Base-by-base conservation (phyloP, 768 basidiomycete genomes). In the Phlebiopsis gigantea region DNA sequence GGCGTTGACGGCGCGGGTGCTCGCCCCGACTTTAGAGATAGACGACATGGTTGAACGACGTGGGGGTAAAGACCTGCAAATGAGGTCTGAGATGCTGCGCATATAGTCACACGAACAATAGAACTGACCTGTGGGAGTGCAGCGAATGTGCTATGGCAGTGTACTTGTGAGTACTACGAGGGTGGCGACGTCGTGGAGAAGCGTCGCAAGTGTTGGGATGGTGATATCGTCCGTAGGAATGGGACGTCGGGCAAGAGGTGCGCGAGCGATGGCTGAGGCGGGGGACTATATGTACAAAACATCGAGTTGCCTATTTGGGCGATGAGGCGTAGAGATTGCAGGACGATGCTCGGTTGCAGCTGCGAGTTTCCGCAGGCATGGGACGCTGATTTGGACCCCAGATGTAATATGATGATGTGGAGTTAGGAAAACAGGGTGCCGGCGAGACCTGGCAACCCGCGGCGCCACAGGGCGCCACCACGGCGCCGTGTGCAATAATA, bases 301-400 rank as follows among this genome's bases (percentile, higher is more conserved):
- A 22, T 17, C 8, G 19, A 34, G 41, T 45, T 49, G 19, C 49
- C 55, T 43, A 21, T n/a, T 21, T 14, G 31, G 22, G 39, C 28
- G 6, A 30, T 17, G 12, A 29, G 8, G 28, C 21, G 17, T n/a
- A 48, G 30, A 48, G 47, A 48, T 48, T 48, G 47, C 26, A 48
- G 7, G 28, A n/a, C 26, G 47, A 48, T 48, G 47, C 10, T 26
- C 17, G 15, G 21, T 29, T 47, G 46, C 24, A 47, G 21, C 9
- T 17, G 26, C 26, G 24, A 17, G 26, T 48, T n/a, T 30, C 29
- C 47, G 28, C 17, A 17, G 26, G n/a, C 26, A 47, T 25, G 46
- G 46, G n/a, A 48, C 26, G 47, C 26, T 30, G 26, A 48, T 48
- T 30, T 21, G 47, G n/a, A 48, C 47, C 47, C 47, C 28, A 48